Evolutionary conservation across 2,329 filamentous ascomycete genomes (phyloP).

Genomic region (Dothidotthia symphoricarpi): DNA sequence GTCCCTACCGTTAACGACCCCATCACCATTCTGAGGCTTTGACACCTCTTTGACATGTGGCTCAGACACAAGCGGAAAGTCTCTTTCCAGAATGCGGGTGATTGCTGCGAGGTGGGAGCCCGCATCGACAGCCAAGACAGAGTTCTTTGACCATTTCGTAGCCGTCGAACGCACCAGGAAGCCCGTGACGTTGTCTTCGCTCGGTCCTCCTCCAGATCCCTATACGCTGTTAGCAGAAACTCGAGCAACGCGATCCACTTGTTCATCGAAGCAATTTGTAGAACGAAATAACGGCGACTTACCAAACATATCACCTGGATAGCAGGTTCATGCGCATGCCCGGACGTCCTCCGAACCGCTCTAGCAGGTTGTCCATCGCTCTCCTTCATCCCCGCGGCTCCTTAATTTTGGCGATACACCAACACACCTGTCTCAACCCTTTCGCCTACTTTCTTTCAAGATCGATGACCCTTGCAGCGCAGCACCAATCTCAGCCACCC

Average conservation of each 20-base stretch:
- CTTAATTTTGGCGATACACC: not conserved
- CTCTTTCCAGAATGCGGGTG: conserved; percentile 67
- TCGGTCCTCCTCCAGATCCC: conserved; percentile 87
- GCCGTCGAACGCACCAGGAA: conserved; percentile 81
- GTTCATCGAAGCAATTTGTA: not conserved
- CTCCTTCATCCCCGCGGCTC: conserved; percentile 43
- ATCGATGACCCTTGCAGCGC: not conserved
- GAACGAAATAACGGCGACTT: conserved; percentile 16
- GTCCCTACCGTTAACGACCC: conserved; percentile 12
- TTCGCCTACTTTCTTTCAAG: not conserved
- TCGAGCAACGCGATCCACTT: not conserved
- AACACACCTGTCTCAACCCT: not conserved
- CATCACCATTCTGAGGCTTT: conserved; percentile 16
- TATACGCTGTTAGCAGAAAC: conserved; percentile 41
- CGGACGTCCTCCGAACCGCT: conserved; percentile 38
- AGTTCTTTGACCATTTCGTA: conserved; percentile 76
- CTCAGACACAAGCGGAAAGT: conserved; percentile 48
- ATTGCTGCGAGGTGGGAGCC: conserved; percentile 88
- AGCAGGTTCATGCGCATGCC: conserved; percentile 39
- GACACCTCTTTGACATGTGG: conserved; percentile 11
- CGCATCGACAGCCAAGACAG: conserved; percentile 87
- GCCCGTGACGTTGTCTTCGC: conserved; percentile 85
- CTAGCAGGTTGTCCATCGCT: conserved; percentile 30
- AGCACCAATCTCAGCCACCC: conserved; percentile 1
- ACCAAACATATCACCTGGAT: conserved; percentile 53